A percentile compares a stretch with the other conserved stretches of the same genome.
These are phyloP conservation scores for Mycocentrospora acerina DNA, from an alignment of 2,329 filamentous ascomycete species.

Conservation along the genomic window DNA sequence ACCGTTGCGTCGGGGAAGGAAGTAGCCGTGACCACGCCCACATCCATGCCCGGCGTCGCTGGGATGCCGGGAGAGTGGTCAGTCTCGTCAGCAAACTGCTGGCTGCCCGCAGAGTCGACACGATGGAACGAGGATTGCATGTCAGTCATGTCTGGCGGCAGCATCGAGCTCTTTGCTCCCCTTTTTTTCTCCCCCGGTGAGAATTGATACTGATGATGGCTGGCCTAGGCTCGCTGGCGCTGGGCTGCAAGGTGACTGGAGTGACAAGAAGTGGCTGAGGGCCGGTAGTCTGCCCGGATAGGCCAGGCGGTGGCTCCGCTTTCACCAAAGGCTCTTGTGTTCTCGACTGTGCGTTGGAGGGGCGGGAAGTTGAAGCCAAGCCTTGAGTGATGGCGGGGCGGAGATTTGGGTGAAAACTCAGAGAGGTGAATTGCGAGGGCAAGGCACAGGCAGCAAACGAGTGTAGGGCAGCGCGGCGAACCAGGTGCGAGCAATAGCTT, in stretches of 20 bases:
- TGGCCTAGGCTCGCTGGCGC: constrained; percentile 14
- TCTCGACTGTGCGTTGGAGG: constrained; percentile 6
- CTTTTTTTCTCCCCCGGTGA: too few species aligned
- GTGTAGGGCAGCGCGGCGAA: constrained; percentile 1
- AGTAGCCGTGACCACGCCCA: constrained; percentile 17
- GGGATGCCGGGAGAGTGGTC: constrained; percentile 17
- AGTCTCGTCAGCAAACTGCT: constrained; percentile 15
- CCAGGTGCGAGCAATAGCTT: constrained; percentile 6
- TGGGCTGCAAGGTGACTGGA: constrained; percentile 16
- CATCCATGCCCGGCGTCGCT: constrained; percentile 23
- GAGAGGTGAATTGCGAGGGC: constrained; percentile 1
- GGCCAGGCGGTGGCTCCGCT: constrained; percentile 23
- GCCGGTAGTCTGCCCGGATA: constrained; percentile 19
- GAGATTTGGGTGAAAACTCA: constrained; percentile 4
- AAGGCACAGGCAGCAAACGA: constrained; percentile 1
- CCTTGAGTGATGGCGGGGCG: constrained; percentile 7
- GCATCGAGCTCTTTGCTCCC: constrained; percentile 4
- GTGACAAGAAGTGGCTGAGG: constrained; percentile 28
- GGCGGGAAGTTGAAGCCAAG: constrained; percentile 12
- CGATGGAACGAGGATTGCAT: constrained; percentile 9
- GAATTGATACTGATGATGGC: constrained; percentile 13
- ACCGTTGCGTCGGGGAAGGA: constrained; percentile 14
- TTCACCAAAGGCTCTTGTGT: constrained; percentile 8
- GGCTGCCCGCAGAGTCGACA: constrained; percentile 5
- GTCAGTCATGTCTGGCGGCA: constrained; percentile 15